Conservation (phyloP, 495 filamentous ascomycete genomes). For the Neurospora intermedia region DNA sequence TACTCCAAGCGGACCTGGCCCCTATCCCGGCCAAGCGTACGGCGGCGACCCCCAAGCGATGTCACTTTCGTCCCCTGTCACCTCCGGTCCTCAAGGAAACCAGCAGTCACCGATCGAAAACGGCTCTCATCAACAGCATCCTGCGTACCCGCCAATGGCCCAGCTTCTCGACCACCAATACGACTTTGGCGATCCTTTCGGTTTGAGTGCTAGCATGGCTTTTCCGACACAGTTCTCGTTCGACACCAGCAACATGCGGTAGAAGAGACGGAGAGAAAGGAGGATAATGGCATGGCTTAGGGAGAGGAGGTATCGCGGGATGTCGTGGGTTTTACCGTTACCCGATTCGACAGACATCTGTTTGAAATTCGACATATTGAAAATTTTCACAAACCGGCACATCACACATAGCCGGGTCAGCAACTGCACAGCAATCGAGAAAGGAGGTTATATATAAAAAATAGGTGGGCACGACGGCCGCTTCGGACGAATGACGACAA, state of each 20-base stretch:
- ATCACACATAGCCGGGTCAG: neutral
- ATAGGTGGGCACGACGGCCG: neutral
- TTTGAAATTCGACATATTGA: neutral
- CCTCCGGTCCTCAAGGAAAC: conserved; percentile 21
- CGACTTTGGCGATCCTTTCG: conserved; percentile 76
- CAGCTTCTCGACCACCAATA: conserved; percentile 70
- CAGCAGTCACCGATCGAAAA: conserved; percentile 26
- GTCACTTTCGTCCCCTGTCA: conserved; percentile 31
- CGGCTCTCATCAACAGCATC: conserved; percentile 27
- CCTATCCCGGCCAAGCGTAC: conserved; percentile 50
- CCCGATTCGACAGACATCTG: neutral
- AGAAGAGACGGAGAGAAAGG: neutral
- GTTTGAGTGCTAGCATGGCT: conserved; percentile 84
- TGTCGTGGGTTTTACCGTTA: neutral
- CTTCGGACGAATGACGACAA: neutral
- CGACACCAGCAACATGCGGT: conserved; percentile 53
- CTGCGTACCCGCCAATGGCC: conserved; percentile 47
- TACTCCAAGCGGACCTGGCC: conserved; percentile 54
- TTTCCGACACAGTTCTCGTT: conserved; percentile 86
- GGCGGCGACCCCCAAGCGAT: conserved; percentile 27
- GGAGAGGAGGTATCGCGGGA: neutral
- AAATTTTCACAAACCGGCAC: neutral
- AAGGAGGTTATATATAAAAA: neutral
- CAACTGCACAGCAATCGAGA: neutral
- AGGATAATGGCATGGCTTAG: neutral